Base-by-base conservation (phyloP, 2,329 filamentous ascomycete genomes). In the Talaromyces piceae region DNA sequence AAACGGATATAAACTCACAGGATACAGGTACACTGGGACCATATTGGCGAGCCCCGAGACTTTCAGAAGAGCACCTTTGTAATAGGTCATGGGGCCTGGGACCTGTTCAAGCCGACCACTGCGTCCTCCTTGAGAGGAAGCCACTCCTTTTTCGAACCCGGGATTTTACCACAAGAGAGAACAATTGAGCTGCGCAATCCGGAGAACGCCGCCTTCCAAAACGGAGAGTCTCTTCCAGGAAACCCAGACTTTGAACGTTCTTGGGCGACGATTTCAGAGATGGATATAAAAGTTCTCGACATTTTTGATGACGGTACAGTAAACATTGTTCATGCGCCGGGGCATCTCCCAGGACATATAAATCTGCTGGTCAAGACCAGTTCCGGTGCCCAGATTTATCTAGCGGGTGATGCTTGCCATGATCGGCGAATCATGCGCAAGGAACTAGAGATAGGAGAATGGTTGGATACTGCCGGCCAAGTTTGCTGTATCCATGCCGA, bases 21-120 rank as follows among this genome's bases (percentile, higher is more conserved):
- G 62, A 59, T 33, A 18, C 20, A 71, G 67, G 65, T 72, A 11
- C 69, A 72, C 43, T 72, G 66, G 63, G 69, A 73, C 52, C 68
- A 72, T 50, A 58, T 72, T n/a, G 71, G 72, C 28, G 61, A 67
- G 31, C 71, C 71, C 0, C 58, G 57, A 3, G 65, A 69, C 33
- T 73, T 73, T 43, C 53, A 62, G 1, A 53, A 47, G 5, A 67
- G 67, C 1, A 67, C 57, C 11, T 74, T 73, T 54, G 52, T 74
- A 4, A 64, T 73, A 45, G 72, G 73, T 1, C 49, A 55, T 47
- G 61, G 60, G 2, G 47, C 60, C 5, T 26, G 47, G 31, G 16
- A 33, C 13, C 27, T 50, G 27, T 45, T 50, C 26, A 50, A 45
- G 3, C 48, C 48, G 13, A 26, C 12, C 5, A 22, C 4, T 31